Base-by-base conservation (phyloP, 164 flowering plant genomes). In the Houttuynia cordata region DNA sequence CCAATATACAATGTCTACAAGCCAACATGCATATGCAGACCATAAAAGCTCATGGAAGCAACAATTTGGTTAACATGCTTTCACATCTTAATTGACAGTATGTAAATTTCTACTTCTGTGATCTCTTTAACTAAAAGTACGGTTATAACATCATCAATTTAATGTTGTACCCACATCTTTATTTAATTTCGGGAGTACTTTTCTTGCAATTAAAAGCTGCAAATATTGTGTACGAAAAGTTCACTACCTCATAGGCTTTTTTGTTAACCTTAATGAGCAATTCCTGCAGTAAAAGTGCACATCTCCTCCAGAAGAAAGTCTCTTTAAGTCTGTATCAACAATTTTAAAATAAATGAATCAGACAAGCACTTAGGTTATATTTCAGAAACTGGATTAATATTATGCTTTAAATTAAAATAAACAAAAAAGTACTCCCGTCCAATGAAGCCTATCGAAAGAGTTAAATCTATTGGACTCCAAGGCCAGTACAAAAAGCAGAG, bases 211-310 rank as follows among this genome's bases (percentile, higher is more conserved):
- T 14, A 17, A 12, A 12, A 45, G 17, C 49, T 8, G 12, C 6
- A 30, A 30, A 30, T 30, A 57, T 4, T 24, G 9, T 8, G 15
- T 8, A 58, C 12, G 1, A 18, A 20, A 9, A 12, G 20, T 10
- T 6, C 19, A 54, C 49, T 75, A 87, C 98, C 93, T 82, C 45
- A 87, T 71, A 63, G 85, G 78, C 56, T 39, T 67, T 41, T 37
- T 74, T 12, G 88, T 90, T 68, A 93, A 65, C 75, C 76, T 83
- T 54, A 63, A 39, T 0, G 85, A 81, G 78, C 98, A 93, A 64
- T 42, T 80, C 71, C 83, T 81, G 80, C 98, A 90, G 68, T 80
- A 84, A 71, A 93, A 83, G 58, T 86, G 65, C 56, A 86, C 83
- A 24, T 71, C 86, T 64, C 69, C 75, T 37, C 49, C 54, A 41